Evolutionary conservation across 805 yeast genomes (phyloP), one percentile per base, ranked within the genome.

Genomic region (Wickerhamiella nectarea): DNA sequence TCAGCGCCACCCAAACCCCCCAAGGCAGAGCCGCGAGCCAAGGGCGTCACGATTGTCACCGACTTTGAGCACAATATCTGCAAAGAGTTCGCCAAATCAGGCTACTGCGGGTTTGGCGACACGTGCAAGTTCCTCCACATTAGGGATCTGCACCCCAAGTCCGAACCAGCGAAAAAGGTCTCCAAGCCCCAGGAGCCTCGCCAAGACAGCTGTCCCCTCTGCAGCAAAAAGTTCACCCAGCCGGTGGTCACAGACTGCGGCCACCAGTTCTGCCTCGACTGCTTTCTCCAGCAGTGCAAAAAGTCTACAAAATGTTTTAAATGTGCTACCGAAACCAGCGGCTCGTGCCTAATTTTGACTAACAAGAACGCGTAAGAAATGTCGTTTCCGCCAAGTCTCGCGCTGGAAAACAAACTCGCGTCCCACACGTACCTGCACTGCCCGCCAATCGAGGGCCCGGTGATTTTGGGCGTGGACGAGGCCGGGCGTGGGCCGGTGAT

Each of bases 401-500:
- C 53, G 19, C 35, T 22, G 6, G 18, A 11, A 6, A 46, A 52
- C 19, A 29, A 35, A 5, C 50, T 52, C 12, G 44, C 46, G 14
- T 51, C 54, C 1, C 48, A 44, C 38, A 59, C 58, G 3, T 52
- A 54, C 33, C 55, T 54, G 33, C 51, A 47, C 21, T 33, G 29
- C 4, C 52, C 55, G 1, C 36, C 33, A 4, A 17, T 37, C 5
- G 3, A 15, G 1, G 44, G 44, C 11, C 52, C 55, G 0, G 63
- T 60, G 14, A 69, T 78, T 7, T 61, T 91, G 9, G 99, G 99
- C 1, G 94, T 91, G 1, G 99, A 91, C 60, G 99, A 91, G 59
- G 99, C 99, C 0, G 99, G 99, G 1, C 70, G 99, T 51, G 99
- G 99, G 0, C 99, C 99, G 0, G 96, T 93, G 0, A 55, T 93